phyloP scores from a whole-genome alignment of 1,284 basidiomycete species.

The Porodaedalea pini region DNA sequence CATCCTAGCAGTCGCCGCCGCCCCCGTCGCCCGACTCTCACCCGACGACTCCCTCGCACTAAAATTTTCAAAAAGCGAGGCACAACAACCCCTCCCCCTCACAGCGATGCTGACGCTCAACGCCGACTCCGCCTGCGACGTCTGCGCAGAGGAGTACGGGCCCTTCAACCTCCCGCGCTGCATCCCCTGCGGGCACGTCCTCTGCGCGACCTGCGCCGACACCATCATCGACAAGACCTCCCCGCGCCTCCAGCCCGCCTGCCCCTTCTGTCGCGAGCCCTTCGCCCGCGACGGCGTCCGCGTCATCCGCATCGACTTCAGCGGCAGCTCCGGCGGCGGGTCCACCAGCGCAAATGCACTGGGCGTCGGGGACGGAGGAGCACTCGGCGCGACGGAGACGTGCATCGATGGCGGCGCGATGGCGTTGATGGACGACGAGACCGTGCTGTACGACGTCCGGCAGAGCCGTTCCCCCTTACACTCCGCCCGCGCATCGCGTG shows the following conservation, averaged over 20 bases:
- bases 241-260: constrained; percentile 59
- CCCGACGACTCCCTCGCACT: no score
- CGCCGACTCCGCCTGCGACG: constrained; percentile 77
- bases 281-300: constrained; percentile 64
- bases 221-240: constrained; percentile 76
- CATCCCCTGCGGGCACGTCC: constrained; percentile 76
- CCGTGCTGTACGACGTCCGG: constrained; percentile 15
- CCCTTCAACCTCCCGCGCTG: constrained; percentile 68
- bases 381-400: constrained; percentile 41
- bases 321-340: constrained; percentile 52
- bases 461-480: constrained; percentile 3
- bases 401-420: constrained; percentile 42
- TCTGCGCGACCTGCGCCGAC: constrained; percentile 69
- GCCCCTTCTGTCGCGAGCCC: constrained; percentile 76
- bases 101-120: constrained; percentile 74
- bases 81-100: no score
- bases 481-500: constrained; percentile 12
- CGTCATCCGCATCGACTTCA: constrained; percentile 72
- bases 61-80: no score
- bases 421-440: constrained; percentile 12
- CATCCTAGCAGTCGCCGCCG: no score
- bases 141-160: constrained; percentile 79
- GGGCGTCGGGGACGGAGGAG: constrained; percentile 44
- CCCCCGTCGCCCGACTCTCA: no score
- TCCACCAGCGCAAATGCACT: constrained; percentile 27